Percentiles rank a stretch among this genome's conserved stretches.
phyloP scores from a whole-genome alignment of 139 green algal species.

The Volvox africanus region DNA sequence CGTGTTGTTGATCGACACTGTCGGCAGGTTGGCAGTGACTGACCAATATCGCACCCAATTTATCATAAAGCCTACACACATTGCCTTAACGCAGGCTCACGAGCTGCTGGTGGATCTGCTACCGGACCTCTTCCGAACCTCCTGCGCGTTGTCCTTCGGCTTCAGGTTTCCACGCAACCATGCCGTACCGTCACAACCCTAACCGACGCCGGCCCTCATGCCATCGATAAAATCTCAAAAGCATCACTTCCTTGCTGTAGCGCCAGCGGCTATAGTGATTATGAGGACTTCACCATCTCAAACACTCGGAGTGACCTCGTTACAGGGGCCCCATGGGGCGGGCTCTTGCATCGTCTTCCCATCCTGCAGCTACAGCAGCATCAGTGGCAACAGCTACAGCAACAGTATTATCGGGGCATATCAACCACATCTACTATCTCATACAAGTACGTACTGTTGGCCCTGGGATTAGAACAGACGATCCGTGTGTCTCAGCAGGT shows the following conservation, averaged over 20 bases:
- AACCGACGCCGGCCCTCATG: not conserved
- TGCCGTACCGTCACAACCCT: not conserved
- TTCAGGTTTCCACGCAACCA: not conserved
- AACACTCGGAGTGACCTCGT: not conserved
- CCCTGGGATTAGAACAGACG: too few relatives aligned
- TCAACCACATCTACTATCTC: not conserved
- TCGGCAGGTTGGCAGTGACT: not conserved
- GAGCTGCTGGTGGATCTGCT: not conserved
- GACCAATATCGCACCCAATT: not conserved
- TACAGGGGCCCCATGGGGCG: not conserved
- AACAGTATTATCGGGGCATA: slow-evolving; percentile 10
- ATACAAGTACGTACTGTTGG: slow-evolving; percentile 14
- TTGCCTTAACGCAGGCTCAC: not conserved
- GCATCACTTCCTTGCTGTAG: not conserved
- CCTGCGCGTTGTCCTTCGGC: not conserved
- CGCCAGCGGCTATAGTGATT: not conserved
- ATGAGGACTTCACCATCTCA: not conserved
- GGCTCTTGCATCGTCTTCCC: not conserved
- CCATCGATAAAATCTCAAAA: not conserved
- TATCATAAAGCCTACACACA: not conserved
- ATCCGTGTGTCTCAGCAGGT: too few relatives aligned
- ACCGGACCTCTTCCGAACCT: not conserved
- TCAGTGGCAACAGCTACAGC: not conserved
- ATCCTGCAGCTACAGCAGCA: not conserved
- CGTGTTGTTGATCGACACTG: not conserved